A percentile compares a stretch with the other conserved stretches of the same genome.
phyloP scores from a whole-genome alignment of 495 filamentous ascomycete species.

The Aspergillus heteromorphus region DNA sequence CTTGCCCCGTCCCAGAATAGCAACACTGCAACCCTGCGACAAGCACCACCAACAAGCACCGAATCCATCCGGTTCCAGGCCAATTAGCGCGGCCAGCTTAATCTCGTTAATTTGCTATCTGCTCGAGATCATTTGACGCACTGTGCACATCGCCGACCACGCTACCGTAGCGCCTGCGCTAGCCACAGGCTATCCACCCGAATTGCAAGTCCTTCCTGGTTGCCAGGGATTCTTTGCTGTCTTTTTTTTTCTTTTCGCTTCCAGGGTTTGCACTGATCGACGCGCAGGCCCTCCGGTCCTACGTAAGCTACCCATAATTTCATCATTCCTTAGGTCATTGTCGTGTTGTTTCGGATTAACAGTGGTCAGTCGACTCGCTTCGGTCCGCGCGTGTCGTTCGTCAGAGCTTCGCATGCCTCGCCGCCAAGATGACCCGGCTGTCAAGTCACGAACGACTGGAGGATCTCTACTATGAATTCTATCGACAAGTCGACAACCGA shows the following conservation, averaged over 20 bases:
- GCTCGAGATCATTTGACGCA: constrained; percentile 8
- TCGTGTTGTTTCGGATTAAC: not conserved
- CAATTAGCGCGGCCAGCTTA: not conserved
- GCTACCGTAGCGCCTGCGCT: constrained; percentile 5
- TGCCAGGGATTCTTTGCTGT: no score
- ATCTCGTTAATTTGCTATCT: constrained; percentile 4
- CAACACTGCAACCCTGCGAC: no score
- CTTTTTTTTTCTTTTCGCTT: no score
- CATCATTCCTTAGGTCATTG: not conserved
- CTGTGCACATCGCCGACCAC: constrained; percentile 7
- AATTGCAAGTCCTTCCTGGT: not conserved
- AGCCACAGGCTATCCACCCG: not conserved
- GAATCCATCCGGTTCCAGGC: not conserved
- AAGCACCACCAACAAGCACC: no score
- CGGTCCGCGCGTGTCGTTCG: no score
- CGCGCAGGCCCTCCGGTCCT: not conserved
- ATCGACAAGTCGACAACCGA: no score
- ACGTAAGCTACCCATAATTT: not conserved
- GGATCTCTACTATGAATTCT: no score
- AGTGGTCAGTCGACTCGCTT: not conserved
- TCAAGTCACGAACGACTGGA: no score
- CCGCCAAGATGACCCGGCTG: no score
- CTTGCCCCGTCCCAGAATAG: not conserved
- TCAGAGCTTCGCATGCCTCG: no score
- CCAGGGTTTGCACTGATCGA: not conserved